These are phyloP conservation scores for Rhodomyrtus tomentosa DNA, from an alignment of 345 rosid genomes.

Conservation along the genomic window DNA sequence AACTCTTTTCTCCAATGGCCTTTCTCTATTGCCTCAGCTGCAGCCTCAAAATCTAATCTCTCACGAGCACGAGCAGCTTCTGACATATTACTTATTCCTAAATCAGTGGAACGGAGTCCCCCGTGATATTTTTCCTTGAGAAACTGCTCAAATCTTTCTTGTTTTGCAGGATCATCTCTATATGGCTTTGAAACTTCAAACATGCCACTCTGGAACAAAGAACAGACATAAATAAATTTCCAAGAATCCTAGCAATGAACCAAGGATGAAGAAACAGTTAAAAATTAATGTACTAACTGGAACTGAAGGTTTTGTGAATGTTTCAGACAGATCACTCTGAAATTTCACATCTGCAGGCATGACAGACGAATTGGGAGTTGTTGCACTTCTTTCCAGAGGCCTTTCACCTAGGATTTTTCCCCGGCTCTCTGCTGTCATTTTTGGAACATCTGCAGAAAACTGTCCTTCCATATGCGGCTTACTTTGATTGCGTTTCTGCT, in stretches of 20 bases:
- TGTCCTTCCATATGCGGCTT: conserved; percentile 43
- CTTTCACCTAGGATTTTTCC: conserved; percentile 81
- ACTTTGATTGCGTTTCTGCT: conserved; percentile 49
- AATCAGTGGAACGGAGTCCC: conserved; percentile 62
- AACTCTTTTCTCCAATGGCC: conserved; percentile 46
- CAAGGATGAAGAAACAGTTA: background rate
- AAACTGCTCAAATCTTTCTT: conserved; percentile 87
- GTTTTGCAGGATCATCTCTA: conserved; percentile 75
- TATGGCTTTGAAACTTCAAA: conserved; percentile 66
- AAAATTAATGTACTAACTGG: conserved; percentile 33
- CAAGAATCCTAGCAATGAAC: background rate
- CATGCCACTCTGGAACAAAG: conserved; percentile 34
- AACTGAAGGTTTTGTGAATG: conserved; percentile 66
- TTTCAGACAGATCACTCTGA: conserved; percentile 66
- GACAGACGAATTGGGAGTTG: conserved; percentile 26
- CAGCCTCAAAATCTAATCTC: conserved; percentile 93
- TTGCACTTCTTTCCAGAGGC: conserved; percentile 65
- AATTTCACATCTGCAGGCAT: conserved; percentile 47
- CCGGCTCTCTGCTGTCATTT: conserved; percentile 83
- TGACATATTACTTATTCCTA: conserved; percentile 52
- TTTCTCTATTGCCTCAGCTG: conserved; percentile 82
- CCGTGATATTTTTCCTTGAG: conserved; percentile 88
- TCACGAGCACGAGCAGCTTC: conserved; percentile 93
- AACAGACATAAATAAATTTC: conserved; percentile 3
- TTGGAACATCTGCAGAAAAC: conserved; percentile 26